phyloP scores from a whole-genome alignment of 2,329 filamentous ascomycete species.

The Aspergillus persii region DNA sequence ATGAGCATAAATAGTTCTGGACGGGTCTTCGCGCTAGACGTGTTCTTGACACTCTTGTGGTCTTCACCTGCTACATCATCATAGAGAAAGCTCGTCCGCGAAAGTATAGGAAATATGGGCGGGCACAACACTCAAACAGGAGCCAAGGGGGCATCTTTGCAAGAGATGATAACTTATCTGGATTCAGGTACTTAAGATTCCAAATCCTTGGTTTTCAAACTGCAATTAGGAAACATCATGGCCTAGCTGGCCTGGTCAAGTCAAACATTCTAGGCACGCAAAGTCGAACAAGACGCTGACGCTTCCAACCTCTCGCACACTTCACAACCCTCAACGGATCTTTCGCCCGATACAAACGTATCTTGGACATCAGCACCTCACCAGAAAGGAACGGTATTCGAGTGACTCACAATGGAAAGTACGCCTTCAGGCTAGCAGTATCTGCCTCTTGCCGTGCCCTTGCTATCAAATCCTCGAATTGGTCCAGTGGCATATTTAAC shows the following conservation, averaged over 20 bases:
- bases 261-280: not conserved
- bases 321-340: slow-evolving; percentile 14
- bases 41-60: not conserved
- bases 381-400: not conserved
- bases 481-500: slow-evolving; percentile 40
- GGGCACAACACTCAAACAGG: not conserved
- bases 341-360: slow-evolving; percentile 46
- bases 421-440: slow-evolving; percentile 40
- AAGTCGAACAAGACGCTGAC: not conserved
- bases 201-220: not conserved
- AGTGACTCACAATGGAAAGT: slow-evolving; percentile 44
- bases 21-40: not conserved
- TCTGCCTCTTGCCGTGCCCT: slow-evolving; percentile 40
- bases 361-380: slow-evolving; percentile 19
- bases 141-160: not conserved
- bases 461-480: slow-evolving; percentile 37
- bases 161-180: not conserved
- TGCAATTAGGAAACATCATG: not conserved
- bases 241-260: not conserved
- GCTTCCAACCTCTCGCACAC: not conserved
- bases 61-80: not conserved
- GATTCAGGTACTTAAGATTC: not conserved
- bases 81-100: not conserved
- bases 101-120: not conserved
- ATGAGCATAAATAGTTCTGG: not conserved